Evolutionary conservation across 106 monocot genomes (phyloP).

Genomic region (Cymbidium sinense): DNA sequence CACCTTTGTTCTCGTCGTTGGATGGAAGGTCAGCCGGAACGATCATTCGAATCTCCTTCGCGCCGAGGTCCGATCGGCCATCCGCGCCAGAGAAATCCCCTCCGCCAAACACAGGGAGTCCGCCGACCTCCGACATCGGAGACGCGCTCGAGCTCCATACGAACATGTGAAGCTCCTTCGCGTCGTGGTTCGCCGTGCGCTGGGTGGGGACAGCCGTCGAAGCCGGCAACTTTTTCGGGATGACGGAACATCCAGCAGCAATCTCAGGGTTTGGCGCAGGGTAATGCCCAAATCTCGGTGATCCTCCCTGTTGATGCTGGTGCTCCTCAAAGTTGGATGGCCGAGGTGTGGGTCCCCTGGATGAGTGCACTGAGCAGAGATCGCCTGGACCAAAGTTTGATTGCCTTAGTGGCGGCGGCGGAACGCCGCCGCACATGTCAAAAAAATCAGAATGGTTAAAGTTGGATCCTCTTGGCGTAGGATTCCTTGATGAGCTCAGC

Average conservation of each 20-base stretch:
- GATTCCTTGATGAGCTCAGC: constrained; percentile 53
- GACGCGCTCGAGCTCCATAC: constrained; percentile 76
- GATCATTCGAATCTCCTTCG: constrained; percentile 68
- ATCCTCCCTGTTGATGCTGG: constrained; percentile 11
- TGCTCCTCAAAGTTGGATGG: constrained; percentile 56
- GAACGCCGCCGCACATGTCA: constrained; percentile 38
- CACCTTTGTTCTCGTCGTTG: constrained; percentile 33
- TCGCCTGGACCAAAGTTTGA: constrained; percentile 55
- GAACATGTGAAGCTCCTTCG: constrained; percentile 77
- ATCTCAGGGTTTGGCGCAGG: constrained; percentile 33
- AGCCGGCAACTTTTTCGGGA: not conserved
- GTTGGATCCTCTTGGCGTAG: constrained; percentile 56
- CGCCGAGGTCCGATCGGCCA: constrained; percentile 15
- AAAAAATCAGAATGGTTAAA: constrained; percentile 62
- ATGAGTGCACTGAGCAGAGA: constrained; percentile 54
- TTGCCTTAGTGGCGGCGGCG: constrained; percentile 20
- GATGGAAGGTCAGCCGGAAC: constrained; percentile 42
- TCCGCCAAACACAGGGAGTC: constrained; percentile 34
- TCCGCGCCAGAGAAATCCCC: constrained; percentile 11
- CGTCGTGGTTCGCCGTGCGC: constrained; percentile 13
- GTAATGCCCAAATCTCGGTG: constrained; percentile 11
- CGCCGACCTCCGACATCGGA: constrained; percentile 53
- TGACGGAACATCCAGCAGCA: constrained; percentile 4
- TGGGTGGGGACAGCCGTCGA: too few relatives aligned
- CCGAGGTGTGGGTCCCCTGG: constrained; percentile 52